Conservation (phyloP, 805 yeast species). For the Wickerhamiella bombiphila region DNA sequence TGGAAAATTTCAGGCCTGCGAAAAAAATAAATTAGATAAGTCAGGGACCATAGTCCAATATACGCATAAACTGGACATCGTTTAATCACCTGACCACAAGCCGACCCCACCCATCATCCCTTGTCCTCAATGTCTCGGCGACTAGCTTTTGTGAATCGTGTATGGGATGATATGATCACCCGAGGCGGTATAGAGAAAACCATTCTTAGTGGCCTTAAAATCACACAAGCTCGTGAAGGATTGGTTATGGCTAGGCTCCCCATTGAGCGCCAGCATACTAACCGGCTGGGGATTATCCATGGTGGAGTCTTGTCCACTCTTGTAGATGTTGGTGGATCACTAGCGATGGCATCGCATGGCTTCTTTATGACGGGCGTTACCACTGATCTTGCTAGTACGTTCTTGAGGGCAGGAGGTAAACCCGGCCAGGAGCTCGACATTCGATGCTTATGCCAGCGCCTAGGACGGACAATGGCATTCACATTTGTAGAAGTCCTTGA, state of each 20-base stretch:
- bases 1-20: neutral
- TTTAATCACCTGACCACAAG: no score
- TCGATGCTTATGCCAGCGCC: conserved; percentile 22
- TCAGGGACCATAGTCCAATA: no score
- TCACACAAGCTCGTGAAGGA: conserved; percentile 23
- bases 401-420: conserved; percentile 27
- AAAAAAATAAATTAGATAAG: no score
- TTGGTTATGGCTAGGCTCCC: conserved; percentile 22
- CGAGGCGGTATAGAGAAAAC: conserved; percentile 17
- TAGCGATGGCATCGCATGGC: conserved; percentile 30
- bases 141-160: conserved; percentile 15
- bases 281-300: conserved; percentile 28
- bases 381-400: conserved; percentile 29
- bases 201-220: conserved; percentile 13
- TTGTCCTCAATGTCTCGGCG: conserved; percentile 6
- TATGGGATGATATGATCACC: conserved; percentile 17
- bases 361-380: conserved; percentile 30
- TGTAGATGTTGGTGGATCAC: conserved; percentile 32
- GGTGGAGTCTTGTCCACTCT: conserved; percentile 30
- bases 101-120: no score
- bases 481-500: conserved; percentile 25
- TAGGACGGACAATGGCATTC: conserved; percentile 30
- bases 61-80: no score
- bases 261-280: conserved; percentile 25
- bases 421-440: conserved; percentile 17